A percentile compares a stretch with the other conserved stretches of the same genome.
Evolutionary conservation across 2,329 filamentous ascomycete species (phyloP).

Genomic region (Dactylellina leptospora): DNA sequence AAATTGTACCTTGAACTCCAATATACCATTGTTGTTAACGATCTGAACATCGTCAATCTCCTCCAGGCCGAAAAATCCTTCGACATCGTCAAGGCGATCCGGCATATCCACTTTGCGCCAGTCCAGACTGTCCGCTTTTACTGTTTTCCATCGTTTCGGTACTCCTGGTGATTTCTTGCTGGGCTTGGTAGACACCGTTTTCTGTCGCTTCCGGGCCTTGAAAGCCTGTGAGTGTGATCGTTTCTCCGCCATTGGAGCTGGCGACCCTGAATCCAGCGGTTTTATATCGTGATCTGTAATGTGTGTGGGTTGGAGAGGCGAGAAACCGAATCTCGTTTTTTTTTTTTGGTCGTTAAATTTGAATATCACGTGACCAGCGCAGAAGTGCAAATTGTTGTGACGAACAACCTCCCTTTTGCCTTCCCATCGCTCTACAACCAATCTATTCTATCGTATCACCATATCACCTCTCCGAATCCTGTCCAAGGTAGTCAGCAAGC

Average conservation of each 20-base stretch:
- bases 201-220: conserved; percentile 40
- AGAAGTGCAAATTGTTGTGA: conserved; percentile 3
- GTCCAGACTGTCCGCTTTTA: conserved; percentile 65
- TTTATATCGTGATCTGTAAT: not conserved
- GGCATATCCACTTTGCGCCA: conserved; percentile 74
- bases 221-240: conserved; percentile 38
- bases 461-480: not conserved
- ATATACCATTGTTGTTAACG: conserved; percentile 69
- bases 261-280: conserved; percentile 3
- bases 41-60: conserved; percentile 91
- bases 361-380: conserved; percentile 28
- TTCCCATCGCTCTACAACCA: conserved; percentile 2
- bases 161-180: conserved; percentile 14
- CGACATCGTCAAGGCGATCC: conserved; percentile 84
- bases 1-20: conserved; percentile 63
- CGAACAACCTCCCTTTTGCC: not conserved
- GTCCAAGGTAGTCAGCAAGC: not conserved
- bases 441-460: not conserved
- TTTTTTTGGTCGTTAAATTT: conserved; percentile 35
- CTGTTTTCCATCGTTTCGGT: conserved; percentile 53
- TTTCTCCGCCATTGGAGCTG: conserved; percentile 37
- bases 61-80: conserved; percentile 90
- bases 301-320: not conserved
- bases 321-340: conserved; percentile 19
- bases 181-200: conserved; percentile 6